Base-by-base conservation (phyloP, 1,284 basidiomycete species). In the Ustilago hordei region DNA sequence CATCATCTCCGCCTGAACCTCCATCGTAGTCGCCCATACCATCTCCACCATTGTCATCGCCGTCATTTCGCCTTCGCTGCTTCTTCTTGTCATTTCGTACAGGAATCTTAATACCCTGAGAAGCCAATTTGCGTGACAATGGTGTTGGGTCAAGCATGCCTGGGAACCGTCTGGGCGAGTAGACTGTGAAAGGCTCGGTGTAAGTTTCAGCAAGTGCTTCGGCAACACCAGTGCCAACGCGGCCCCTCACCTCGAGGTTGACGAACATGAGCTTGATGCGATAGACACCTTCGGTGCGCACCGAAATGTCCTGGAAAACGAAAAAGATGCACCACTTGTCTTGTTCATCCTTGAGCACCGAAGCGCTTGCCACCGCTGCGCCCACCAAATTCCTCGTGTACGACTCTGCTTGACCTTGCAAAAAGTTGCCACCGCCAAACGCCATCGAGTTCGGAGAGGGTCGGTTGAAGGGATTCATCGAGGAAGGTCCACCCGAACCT, bases 21-120 rank as follows among this genome's bases (percentile, higher is more conserved):
- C 64, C 75, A 38, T 75, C 75, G 54, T 63, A 69, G 3, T 71
- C 78, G 35, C 62, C 61, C 58, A 39, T 53, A 6, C 59, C 75
- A n/a, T 64, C 68, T 0, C 32, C 67, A 12, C 61, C 75, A 8
- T 48, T 57, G 5, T 56, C 73, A 4, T 64, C 72, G 31, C 63
- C 69, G 17, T 67, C 66, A 36, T 60, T 62, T 1, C 63, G 63
- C 8, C 78, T 41, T 23, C 77, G 55, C 50, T 78, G 71, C 63
- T 82, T 84, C 70, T 84, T 84, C 50, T 77, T 75, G 52, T 84
- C 82, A 13, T 74, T 77, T 11, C 82, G 70, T 6, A 82, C 79
- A 3, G 82, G 79, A 31, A 84, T 82, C 76, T 83, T 83, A 69
- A 83, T 75, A 7, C 80, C 82, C 57, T 84, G 82, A 39, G 81